phyloP scores from a whole-genome alignment of 2,329 filamentous ascomycete genomes.

The Teratosphaeria pseudoeucalypti region DNA sequence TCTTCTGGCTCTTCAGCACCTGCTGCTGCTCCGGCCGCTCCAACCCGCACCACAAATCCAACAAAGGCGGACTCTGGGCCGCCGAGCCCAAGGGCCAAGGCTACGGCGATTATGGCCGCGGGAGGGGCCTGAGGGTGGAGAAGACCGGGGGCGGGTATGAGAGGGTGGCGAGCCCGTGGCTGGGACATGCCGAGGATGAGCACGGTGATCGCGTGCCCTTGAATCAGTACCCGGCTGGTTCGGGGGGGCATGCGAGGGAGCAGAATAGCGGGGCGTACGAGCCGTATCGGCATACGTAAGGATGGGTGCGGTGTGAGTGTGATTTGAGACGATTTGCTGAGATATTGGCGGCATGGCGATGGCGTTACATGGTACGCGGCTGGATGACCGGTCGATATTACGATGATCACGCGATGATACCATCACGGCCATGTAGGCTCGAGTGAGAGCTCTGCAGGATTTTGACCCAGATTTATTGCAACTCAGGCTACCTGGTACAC shows the following conservation, averaged over 20 bases:
- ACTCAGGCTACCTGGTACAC: not conserved
- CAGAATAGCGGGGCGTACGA: conserved; percentile 27
- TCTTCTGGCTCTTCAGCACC: conserved; percentile 87
- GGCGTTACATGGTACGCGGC: not conserved
- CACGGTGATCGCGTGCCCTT: conserved; percentile 21
- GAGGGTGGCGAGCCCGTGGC: conserved; percentile 37
- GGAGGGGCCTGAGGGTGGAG: conserved; percentile 39
- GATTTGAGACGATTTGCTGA: not conserved
- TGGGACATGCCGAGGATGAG: conserved; percentile 17
- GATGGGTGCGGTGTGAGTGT: not conserved
- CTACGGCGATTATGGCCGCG: conserved; percentile 11
- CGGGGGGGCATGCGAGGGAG: conserved; percentile 13
- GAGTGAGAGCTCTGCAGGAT: not conserved
- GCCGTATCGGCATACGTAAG: conserved; percentile 28
- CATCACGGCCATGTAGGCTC: not conserved
- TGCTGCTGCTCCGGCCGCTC: conserved; percentile 78
- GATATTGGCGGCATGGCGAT: not conserved
- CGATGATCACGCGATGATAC: not conserved
- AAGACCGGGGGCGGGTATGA: conserved; percentile 54
- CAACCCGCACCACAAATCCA: conserved; percentile 35
- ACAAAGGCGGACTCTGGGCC: conserved; percentile 27
- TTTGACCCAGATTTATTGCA: not conserved
- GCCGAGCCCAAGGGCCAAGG: conserved; percentile 21
- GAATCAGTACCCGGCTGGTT: conserved; percentile 12
- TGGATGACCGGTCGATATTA: not conserved